Conservation (phyloP, 2,329 filamentous ascomycete genomes). For the Camillea tinctor region DNA sequence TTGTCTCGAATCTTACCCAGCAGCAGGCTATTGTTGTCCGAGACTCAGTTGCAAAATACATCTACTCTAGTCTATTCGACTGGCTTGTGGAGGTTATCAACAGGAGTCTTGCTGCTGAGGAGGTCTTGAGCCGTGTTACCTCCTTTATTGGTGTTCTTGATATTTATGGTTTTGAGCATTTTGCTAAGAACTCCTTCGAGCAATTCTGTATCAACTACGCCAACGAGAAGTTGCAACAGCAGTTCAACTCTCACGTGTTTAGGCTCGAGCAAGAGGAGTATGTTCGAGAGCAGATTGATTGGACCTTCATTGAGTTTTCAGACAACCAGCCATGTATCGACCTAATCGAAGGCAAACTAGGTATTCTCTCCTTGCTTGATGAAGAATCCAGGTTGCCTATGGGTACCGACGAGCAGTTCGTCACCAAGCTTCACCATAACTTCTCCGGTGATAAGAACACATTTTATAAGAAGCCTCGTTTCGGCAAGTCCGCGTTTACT, state of each 20-base stretch:
- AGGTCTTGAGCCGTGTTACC: constrained; percentile 75
- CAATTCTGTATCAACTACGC: constrained; percentile 99
- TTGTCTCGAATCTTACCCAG: constrained; percentile 90
- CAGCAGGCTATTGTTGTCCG: constrained; percentile 92
- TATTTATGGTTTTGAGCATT: constrained; percentile 99
- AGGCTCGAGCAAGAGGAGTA: constrained; percentile 99
- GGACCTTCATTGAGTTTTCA: constrained; percentile 99
- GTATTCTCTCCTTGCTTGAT: constrained; percentile 86
- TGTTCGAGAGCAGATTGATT: constrained; percentile 92
- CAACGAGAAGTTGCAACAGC: constrained; percentile 98
- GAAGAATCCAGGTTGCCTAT: constrained; percentile 96
- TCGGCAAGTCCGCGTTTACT: constrained; percentile 95
- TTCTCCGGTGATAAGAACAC: constrained; percentile 87
- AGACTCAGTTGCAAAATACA: constrained; percentile 97
- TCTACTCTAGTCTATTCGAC: constrained; percentile 97
- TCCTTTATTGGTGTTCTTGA: constrained; percentile 98
- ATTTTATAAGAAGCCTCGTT: constrained; percentile 98
- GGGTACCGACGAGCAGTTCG: constrained; percentile 96
- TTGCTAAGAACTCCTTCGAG: constrained; percentile 99
- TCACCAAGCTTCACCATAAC: constrained; percentile 93
- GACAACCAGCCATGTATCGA: constrained; percentile 99
- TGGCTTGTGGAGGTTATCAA: constrained; percentile 99
- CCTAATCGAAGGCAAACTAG: constrained; percentile 94
- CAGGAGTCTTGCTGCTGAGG: constrained; percentile 80
- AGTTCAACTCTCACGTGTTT: constrained; percentile 99